Percentiles rank a stretch among this genome's conserved stretches.
Conservation (phyloP, 164 flowering plant species). For the Chimonanthus salicifolius region DNA sequence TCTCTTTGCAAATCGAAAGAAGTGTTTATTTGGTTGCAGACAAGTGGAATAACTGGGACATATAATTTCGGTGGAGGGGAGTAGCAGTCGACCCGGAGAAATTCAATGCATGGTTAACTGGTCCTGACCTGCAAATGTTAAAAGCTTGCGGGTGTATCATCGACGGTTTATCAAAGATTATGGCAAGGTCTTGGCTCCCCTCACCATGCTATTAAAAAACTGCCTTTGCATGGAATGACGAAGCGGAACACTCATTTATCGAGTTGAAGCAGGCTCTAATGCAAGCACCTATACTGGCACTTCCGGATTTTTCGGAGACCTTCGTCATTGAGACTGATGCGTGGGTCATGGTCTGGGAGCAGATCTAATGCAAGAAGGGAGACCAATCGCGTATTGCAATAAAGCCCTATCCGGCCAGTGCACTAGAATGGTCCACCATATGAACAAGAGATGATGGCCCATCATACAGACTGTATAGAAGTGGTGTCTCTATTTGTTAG, state of each 20-base stretch:
- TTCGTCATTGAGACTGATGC: neutral
- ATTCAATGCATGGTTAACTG: neutral
- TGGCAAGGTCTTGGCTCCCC: neutral
- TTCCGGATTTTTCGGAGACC: neutral
- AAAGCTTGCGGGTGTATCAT: neutral
- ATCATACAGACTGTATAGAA: neutral
- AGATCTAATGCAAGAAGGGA: constrained; percentile 1
- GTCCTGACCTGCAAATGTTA: neutral
- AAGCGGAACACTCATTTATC: neutral
- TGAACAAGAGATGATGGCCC: constrained; percentile 4
- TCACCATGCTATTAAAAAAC: neutral
- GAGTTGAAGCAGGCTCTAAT: neutral
- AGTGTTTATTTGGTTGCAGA: neutral
- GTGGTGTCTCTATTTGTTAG: constrained; percentile 10
- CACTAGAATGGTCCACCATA: neutral
- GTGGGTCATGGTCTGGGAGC: neutral
- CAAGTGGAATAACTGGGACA: neutral
- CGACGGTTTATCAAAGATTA: neutral
- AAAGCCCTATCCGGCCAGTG: neutral
- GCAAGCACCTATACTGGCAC: neutral
- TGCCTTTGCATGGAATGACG: neutral
- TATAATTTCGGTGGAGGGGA: neutral
- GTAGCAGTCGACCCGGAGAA: neutral
- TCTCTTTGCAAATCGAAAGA: neutral
- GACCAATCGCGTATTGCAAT: neutral